Conservation (phyloP, 2,329 filamentous ascomycete genomes). For the Epichloe gansuensis region DNA sequence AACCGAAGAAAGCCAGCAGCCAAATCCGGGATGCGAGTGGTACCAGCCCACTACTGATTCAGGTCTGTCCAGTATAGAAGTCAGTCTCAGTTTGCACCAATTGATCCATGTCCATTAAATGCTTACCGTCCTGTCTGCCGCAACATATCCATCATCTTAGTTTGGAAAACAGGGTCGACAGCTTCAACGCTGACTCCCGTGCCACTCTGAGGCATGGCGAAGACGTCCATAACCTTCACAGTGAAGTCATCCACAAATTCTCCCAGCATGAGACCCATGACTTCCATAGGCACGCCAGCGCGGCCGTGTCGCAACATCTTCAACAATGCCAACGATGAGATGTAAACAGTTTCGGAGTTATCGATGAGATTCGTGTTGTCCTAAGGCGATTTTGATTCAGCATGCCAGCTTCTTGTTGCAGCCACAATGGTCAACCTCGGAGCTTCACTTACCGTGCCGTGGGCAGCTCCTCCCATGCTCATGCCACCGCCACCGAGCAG, state of each 20-base stretch:
- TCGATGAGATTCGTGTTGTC: slow-evolving; percentile 89
- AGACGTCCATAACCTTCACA: slow-evolving; percentile 94
- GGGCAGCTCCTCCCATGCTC: slow-evolving; percentile 39
- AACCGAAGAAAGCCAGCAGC: slow-evolving; percentile 96
- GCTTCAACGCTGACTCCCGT: slow-evolving; percentile 97
- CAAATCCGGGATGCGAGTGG: slow-evolving; percentile 97
- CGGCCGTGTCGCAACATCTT: slow-evolving; percentile 98
- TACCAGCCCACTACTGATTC: slow-evolving; percentile 99
- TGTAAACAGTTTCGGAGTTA: slow-evolving; percentile 98
- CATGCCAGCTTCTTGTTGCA: neutral
- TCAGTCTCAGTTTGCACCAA: neutral
- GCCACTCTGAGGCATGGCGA: slow-evolving; percentile 98
- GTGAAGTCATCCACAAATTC: slow-evolving; percentile 99
- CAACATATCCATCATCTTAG: slow-evolving; percentile 99
- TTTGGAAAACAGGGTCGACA: slow-evolving; percentile 96
- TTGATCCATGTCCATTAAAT: slow-evolving; percentile 5
- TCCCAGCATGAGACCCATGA: slow-evolving; percentile 98
- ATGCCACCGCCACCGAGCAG: slow-evolving; percentile 72
- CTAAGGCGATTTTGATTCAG: slow-evolving; percentile 30
- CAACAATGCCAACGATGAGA: slow-evolving; percentile 88
- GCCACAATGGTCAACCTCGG: neutral
- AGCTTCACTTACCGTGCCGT: slow-evolving; percentile 25
- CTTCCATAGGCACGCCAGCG: slow-evolving; percentile 98
- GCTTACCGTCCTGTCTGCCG: slow-evolving; percentile 84
- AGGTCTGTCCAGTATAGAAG: slow-evolving; percentile 43